These are phyloP conservation scores for Hypoxylon sp. DNA, from an alignment of 2,329 filamentous ascomycete species.

Conservation along the genomic window DNA sequence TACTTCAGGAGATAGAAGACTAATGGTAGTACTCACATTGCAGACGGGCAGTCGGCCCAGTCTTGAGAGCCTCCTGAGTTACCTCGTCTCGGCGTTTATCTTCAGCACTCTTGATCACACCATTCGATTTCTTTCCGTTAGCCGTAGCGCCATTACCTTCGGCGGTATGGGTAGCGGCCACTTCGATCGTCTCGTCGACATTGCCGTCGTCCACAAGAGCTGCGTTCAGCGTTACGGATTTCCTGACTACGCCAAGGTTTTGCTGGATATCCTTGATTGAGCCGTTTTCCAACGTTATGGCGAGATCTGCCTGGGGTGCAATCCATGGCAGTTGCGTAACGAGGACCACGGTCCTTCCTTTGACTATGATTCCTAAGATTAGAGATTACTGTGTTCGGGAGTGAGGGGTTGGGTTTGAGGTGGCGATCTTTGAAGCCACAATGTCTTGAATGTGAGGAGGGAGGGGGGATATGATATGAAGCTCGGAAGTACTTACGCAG, in stretches of 20 bases:
- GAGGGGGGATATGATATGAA: neutral
- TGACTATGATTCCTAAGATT: slow-evolving; percentile 50
- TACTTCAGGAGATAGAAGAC: neutral
- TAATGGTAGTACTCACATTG: slow-evolving; percentile 57
- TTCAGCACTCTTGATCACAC: slow-evolving; percentile 54
- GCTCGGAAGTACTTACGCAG: slow-evolving; percentile 52
- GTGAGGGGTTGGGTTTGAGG: neutral
- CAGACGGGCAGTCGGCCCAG: slow-evolving; percentile 62
- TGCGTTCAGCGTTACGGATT: slow-evolving; percentile 61
- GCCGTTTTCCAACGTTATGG: slow-evolving; percentile 64
- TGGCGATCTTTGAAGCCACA: neutral
- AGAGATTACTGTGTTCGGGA: neutral
- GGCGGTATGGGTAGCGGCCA: slow-evolving; percentile 37
- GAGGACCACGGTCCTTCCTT: slow-evolving; percentile 68
- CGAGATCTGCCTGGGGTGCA: slow-evolving; percentile 65
- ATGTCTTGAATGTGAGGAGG: neutral
- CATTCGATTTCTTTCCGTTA: slow-evolving; percentile 44
- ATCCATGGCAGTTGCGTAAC: slow-evolving; percentile 71
- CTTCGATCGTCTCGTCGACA: slow-evolving; percentile 52
- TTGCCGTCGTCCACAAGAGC: slow-evolving; percentile 56
- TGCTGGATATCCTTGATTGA: slow-evolving; percentile 58
- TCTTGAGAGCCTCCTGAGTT: slow-evolving; percentile 65
- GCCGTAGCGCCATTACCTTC: slow-evolving; percentile 36
- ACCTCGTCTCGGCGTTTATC: slow-evolving; percentile 60
- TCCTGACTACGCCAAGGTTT: slow-evolving; percentile 63